Conservation (phyloP, 148 eudicot genomes). For the Camellia lanceoleosa region DNA sequence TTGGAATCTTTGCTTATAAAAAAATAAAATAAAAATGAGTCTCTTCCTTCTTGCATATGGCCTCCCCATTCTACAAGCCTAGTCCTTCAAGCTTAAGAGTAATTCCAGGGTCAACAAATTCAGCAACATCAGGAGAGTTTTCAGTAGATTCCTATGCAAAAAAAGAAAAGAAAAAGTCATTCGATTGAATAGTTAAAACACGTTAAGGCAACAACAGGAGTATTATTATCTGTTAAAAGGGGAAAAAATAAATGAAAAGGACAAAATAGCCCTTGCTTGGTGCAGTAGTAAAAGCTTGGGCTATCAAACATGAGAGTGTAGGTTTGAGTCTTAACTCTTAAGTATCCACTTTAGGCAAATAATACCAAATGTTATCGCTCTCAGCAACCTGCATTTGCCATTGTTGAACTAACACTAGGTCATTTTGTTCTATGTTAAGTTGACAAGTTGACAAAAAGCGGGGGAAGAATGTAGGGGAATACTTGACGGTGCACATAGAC, state of each 20-base stretch:
- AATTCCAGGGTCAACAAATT: no score
- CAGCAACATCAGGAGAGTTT: no score
- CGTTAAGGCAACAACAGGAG: neutral
- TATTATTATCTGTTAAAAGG: neutral
- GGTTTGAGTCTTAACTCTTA: neutral
- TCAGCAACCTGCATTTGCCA: neutral
- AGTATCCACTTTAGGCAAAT: slow-evolving; percentile 1
- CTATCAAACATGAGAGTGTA: slow-evolving; percentile 8
- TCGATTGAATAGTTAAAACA: neutral
- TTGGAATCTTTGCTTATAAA: no score
- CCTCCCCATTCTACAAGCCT: no score
- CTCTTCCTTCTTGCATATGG: no score
- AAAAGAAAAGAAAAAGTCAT: neutral
- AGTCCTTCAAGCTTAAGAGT: no score
- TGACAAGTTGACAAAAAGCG: neutral
- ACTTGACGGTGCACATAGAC: neutral
- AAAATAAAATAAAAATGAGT: no score
- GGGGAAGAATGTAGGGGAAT: neutral
- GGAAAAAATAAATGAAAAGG: neutral
- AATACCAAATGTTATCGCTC: neutral
- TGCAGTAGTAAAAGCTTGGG: neutral
- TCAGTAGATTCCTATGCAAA: no score
- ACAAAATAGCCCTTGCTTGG: neutral
- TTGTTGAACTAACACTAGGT: neutral
- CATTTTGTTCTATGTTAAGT: neutral